Percentiles rank a stretch among this genome's conserved stretches.
phyloP scores from a whole-genome alignment of 768 basidiomycete species.

The Megacollybia marginata region DNA sequence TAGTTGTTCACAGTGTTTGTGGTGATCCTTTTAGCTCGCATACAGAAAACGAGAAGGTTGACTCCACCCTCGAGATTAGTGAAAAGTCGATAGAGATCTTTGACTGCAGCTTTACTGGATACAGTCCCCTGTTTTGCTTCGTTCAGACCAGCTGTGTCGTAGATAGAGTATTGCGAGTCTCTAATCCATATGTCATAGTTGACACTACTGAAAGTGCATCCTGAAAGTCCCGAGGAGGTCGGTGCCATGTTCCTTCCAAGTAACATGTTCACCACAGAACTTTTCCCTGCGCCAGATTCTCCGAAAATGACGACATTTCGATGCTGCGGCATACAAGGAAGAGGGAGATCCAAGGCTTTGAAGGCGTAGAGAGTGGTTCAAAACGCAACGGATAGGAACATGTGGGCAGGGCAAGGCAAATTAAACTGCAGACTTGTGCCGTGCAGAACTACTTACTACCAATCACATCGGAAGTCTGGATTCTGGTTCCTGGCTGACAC shows the following conservation, averaged over 20 bases:
- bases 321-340: too few relatives aligned
- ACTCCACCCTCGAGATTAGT: conserved; percentile 14
- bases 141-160: conserved; percentile 25
- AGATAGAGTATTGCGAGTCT: conserved; percentile 15
- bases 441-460: too few relatives aligned
- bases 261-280: conserved; percentile 36
- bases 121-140: conserved; percentile 18
- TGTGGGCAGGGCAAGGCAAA: too few relatives aligned
- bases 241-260: conserved; percentile 17
- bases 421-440: too few relatives aligned
- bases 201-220: conserved; percentile 27
- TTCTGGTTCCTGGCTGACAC: too few relatives aligned
- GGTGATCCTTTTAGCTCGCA: conserved; percentile 23
- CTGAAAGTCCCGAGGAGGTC: conserved; percentile 22
- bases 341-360: too few relatives aligned
- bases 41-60: conserved; percentile 23
- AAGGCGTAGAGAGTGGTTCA: too few relatives aligned
- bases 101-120: conserved; percentile 21
- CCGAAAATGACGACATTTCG: too few relatives aligned
- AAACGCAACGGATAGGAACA: too few relatives aligned
- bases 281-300: conserved; percentile 16
- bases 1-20: conserved; percentile 21
- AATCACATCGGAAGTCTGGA: too few relatives aligned
- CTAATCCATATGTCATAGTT: conserved; percentile 16
- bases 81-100: conserved; percentile 25